Evolutionary conservation across 2,329 filamentous ascomycete species (phyloP).

Genomic region (Xylariaceae sp.): DNA sequence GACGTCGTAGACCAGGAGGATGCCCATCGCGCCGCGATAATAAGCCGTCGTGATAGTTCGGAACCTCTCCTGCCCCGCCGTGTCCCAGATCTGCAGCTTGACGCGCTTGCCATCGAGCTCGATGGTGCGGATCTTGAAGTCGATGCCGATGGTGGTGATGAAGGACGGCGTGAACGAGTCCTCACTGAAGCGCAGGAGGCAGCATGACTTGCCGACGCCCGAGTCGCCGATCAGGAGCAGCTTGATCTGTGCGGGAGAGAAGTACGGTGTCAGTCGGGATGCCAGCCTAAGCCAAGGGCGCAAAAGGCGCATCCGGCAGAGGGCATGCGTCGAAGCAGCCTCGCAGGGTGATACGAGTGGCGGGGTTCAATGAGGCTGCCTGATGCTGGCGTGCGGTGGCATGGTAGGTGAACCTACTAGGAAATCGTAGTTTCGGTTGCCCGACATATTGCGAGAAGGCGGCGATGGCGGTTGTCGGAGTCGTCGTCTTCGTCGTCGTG

Average conservation of each 20-base stretch:
- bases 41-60: conserved; percentile 98
- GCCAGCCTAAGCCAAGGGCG: no score
- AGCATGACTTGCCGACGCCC: conserved; percentile 95
- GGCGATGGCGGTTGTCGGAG: no score
- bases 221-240: conserved; percentile 94
- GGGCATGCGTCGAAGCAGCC: neutral
- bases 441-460: conserved; percentile 62
- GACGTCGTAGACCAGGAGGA: conserved; percentile 95
- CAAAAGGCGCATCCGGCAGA: neutral
- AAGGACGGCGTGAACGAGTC: conserved; percentile 96
- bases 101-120: conserved; percentile 98
- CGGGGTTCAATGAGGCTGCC: neutral
- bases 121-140: conserved; percentile 99
- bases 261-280: no score
- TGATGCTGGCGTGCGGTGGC: neutral
- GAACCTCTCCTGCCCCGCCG: conserved; percentile 95
- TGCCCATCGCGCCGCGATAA: conserved; percentile 97
- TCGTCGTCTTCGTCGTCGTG: neutral
- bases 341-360: neutral
- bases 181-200: conserved; percentile 91
- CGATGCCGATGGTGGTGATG: conserved; percentile 98
- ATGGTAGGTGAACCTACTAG: conserved; percentile 57
- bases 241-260: conserved; percentile 64
- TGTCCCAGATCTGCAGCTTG: conserved; percentile 99
- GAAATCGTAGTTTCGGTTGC: conserved; percentile 98